Evolutionary conservation across 1,284 basidiomycete genomes (phyloP), one percentile per base, ranked within the genome.

Genomic region (Ceratobasidium sp.): DNA sequence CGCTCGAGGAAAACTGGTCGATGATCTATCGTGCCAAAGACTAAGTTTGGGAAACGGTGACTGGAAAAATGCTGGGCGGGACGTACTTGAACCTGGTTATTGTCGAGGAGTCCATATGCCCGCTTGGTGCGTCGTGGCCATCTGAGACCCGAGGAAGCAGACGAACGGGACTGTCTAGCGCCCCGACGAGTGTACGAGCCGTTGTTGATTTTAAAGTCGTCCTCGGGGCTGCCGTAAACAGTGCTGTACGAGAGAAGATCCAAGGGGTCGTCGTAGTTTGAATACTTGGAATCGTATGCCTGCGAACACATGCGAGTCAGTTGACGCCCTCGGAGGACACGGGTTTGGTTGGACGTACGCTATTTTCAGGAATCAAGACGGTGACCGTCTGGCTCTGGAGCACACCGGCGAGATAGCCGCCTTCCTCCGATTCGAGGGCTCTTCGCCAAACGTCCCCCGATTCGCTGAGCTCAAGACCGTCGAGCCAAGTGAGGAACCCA

Each of bases 221-320:
- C 38, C 3, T 70, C 50, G 20, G 57, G 57, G 38, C n/a, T 59
- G 52, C 68, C 68, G 4, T 5, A 70, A 7, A 44, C 6, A 5
- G 12, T 44, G 7, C n/a, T n/a, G 7, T 6, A n/a, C n/a, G n/a
- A n/a, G n/a, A 38, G 38, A 3, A 8, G 38, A 38, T 38, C 60
- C 60, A 23, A n/a, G 3, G 35, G 38, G 48, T 4, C 3, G 20
- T 35, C 66, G 27, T 38, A n/a, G n/a, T n/a, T 33, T 18, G 66
- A 68, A 16, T 68, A 8, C 8, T 68, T 30, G 30, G 27, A 35
- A 27, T n/a, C 50, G 20, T 52, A 68, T 35, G 46, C 66, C 66
- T 54, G 48, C 23, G 16, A 12, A 20, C 8, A 3, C 38, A 8
- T 18, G 30, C 10, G 30, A 3, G 30, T 68, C 12, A 68, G 18